Evolutionary conservation across 805 yeast species (phyloP).

Genomic region (Wickerhamomyces silvicola): DNA sequence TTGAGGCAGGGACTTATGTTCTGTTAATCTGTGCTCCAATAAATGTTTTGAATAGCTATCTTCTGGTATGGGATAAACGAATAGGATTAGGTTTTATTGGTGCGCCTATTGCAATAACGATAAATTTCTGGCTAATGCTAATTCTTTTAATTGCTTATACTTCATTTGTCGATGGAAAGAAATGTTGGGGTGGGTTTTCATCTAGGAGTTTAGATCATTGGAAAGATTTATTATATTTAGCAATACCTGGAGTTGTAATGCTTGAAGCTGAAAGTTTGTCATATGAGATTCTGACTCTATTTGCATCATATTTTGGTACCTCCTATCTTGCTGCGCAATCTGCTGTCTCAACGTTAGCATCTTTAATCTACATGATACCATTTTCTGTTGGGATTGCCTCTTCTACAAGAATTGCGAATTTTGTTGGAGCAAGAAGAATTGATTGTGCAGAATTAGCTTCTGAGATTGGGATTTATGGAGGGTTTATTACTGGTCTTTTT

Average conservation of each 20-base stretch:
- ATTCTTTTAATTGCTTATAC: slow-evolving; percentile 48
- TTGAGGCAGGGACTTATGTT: slow-evolving; percentile 76
- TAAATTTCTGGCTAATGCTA: slow-evolving; percentile 62
- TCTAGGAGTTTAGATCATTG: slow-evolving; percentile 34
- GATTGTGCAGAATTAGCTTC: slow-evolving; percentile 42
- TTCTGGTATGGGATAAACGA: slow-evolving; percentile 55
- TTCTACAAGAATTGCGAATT: slow-evolving; percentile 67
- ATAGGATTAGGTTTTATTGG: slow-evolving; percentile 68
- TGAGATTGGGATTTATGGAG: slow-evolving; percentile 34
- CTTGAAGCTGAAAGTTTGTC: slow-evolving; percentile 74
- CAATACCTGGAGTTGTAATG: slow-evolving; percentile 72
- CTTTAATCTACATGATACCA: slow-evolving; percentile 65
- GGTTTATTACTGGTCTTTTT: slow-evolving; percentile 38
- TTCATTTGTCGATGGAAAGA: slow-evolving; percentile 31
- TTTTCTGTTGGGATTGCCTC: slow-evolving; percentile 68
- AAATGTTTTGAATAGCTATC: slow-evolving; percentile 53
- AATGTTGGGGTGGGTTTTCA: slow-evolving; percentile 30
- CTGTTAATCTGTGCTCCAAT: slow-evolving; percentile 59
- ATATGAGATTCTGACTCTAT: slow-evolving; percentile 64
- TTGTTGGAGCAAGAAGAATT: slow-evolving; percentile 52
- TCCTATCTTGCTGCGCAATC: slow-evolving; percentile 68
- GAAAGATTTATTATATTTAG: slow-evolving; percentile 51
- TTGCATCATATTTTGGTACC: slow-evolving; percentile 67
- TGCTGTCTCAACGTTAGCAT: slow-evolving; percentile 59
- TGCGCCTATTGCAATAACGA: slow-evolving; percentile 65